These are phyloP conservation scores for Amorphotheca resinae DNA, from an alignment of 495 filamentous ascomycete genomes.

Conservation along the genomic window DNA sequence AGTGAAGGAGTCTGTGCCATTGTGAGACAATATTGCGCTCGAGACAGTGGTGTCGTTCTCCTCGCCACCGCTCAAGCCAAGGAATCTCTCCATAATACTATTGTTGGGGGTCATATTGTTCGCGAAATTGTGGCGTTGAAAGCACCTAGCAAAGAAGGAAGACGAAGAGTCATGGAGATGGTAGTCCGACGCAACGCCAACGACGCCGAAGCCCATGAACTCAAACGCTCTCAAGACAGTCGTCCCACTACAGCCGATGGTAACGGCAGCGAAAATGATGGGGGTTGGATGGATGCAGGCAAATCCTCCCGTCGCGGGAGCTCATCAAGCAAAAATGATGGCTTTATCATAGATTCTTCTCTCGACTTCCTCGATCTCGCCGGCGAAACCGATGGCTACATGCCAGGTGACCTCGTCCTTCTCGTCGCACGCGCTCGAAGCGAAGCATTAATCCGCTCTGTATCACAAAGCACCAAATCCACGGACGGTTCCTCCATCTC, in stretches of 20 bases:
- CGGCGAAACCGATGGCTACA: conserved; percentile 89
- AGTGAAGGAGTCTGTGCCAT: conserved; percentile 80
- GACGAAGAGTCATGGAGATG: conserved; percentile 68
- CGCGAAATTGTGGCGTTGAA: conserved; percentile 74
- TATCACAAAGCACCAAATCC: conserved; percentile 28
- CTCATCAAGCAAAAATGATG: conserved; percentile 31
- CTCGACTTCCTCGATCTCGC: conserved; percentile 89
- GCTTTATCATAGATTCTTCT: conserved; percentile 54
- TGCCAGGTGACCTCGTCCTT: conserved; percentile 85
- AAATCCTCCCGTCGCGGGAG: conserved; percentile 20
- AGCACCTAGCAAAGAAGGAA: conserved; percentile 85
- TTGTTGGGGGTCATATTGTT: conserved; percentile 69
- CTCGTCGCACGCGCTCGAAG: conserved; percentile 79
- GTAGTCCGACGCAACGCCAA: conserved; percentile 37
- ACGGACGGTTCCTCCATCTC: conserved; percentile 31
- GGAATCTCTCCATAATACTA: conserved; percentile 68
- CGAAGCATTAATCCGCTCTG: conserved; percentile 75
- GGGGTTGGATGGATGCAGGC: conserved; percentile 58
- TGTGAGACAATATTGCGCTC: conserved; percentile 63
- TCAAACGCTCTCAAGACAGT: conserved; percentile 29
- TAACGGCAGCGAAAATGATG: conserved; percentile 33
- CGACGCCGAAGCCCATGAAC: conserved; percentile 27
- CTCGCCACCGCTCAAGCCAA: conserved; percentile 89
- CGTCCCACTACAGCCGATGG: conserved; percentile 41
- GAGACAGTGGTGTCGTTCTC: conserved; percentile 66